Evolutionary conservation across 1,284 basidiomycete genomes (phyloP).

Genomic region (Irpex sp.): DNA sequence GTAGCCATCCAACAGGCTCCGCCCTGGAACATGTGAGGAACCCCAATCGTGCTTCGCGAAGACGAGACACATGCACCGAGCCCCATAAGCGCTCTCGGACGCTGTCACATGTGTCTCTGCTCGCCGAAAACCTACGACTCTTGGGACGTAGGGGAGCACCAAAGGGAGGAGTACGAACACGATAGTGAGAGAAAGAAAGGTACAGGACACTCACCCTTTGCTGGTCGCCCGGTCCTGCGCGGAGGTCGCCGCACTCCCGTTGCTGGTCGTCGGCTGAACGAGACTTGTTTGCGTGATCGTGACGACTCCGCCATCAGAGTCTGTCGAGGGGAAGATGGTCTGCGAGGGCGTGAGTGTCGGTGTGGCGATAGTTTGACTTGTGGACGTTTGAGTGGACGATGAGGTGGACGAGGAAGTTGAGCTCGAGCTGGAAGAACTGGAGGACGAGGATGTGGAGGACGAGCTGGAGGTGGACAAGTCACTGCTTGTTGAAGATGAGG

Average conservation of each 20-base stretch:
- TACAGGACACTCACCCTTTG: background rate
- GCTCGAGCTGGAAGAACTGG: background rate
- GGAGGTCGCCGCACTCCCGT: background rate
- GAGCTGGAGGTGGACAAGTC: background rate
- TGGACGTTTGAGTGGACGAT: too few relatives aligned
- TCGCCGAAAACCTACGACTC: background rate
- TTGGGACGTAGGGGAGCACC: background rate
- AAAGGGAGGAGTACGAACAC: too few relatives aligned
- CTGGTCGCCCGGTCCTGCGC: background rate
- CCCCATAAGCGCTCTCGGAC: background rate
- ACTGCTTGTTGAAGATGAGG: background rate
- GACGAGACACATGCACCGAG: background rate
- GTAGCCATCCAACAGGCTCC: background rate
- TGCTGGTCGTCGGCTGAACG: background rate
- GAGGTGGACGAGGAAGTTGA: background rate
- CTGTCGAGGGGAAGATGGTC: background rate
- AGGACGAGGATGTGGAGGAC: background rate
- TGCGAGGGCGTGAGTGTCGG: background rate
- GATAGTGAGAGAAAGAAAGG: background rate
- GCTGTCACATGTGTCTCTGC: background rate
- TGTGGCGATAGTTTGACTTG: background rate
- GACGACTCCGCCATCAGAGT: slow-evolving; percentile 1
- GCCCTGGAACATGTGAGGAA: background rate
- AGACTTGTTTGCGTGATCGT: slow-evolving; percentile 6
- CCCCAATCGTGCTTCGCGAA: background rate